These are phyloP conservation scores for Monosporascus sp. DNA, from an alignment of 2,329 filamentous ascomycete species.

Conservation along the genomic window DNA sequence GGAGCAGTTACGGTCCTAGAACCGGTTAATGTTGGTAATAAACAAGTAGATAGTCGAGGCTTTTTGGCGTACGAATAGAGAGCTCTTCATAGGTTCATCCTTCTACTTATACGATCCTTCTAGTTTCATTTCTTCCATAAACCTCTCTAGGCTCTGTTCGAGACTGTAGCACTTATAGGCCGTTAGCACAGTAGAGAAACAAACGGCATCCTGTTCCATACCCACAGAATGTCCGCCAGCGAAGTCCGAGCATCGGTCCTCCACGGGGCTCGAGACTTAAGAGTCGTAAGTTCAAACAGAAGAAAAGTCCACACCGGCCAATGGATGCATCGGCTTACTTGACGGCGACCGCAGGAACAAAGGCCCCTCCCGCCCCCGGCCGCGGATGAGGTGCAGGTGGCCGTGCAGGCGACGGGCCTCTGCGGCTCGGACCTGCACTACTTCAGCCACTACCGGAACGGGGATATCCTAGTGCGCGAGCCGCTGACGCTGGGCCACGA, in stretches of 20 bases:
- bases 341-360: conserved; percentile 39
- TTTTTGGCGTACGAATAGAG: too few species aligned
- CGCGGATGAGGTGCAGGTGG: conserved; percentile 54
- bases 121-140: neutral
- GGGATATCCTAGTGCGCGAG: conserved; percentile 54
- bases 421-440: conserved; percentile 66
- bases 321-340: neutral
- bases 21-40: too few species aligned
- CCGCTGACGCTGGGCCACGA: conserved; percentile 60
- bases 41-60: too few species aligned
- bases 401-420: conserved; percentile 56
- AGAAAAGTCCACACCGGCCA: neutral
- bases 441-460: conserved; percentile 61
- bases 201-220: neutral
- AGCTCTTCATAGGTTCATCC: too few species aligned
- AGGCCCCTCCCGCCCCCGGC: conserved; percentile 49
- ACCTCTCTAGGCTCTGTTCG: neutral
- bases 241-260: conserved; percentile 47
- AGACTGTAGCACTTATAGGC: neutral
- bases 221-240: conserved; percentile 11
- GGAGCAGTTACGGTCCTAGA: too few species aligned
- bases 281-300: conserved; percentile 34
- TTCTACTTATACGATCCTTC: too few species aligned
- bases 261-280: conserved; percentile 45
- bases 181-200: neutral